Conservation (phyloP, 1,284 basidiomycete species). For the Ceratorhiza oryzae-sativae region DNA sequence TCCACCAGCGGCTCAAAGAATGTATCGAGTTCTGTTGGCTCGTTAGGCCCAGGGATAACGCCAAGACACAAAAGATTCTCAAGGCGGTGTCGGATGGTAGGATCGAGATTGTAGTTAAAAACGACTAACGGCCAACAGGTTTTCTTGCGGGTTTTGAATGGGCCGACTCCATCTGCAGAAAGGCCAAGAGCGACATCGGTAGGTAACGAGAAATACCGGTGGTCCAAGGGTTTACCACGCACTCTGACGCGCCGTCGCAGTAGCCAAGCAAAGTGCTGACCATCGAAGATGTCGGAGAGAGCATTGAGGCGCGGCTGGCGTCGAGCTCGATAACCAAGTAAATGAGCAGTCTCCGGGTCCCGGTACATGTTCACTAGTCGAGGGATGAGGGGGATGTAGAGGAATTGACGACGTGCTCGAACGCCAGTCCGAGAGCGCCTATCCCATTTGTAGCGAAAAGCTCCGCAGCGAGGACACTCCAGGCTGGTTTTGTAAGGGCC, state of each 20-base stretch:
- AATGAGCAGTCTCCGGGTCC: conserved; percentile 40
- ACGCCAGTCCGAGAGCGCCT: background rate
- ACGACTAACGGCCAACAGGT: conserved; percentile 47
- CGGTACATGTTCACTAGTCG: conserved; percentile 26
- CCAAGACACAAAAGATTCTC: conserved; percentile 40
- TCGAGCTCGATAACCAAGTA: conserved; percentile 46
- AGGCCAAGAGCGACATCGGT: conserved; percentile 50
- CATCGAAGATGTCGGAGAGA: conserved; percentile 46
- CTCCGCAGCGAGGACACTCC: conserved; percentile 38
- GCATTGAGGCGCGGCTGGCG: conserved; percentile 36
- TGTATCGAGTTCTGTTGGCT: conserved; percentile 39
- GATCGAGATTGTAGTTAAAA: conserved; percentile 43
- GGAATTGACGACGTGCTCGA: conserved; percentile 12
- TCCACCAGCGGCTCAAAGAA: conserved; percentile 41
- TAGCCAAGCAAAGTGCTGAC: conserved; percentile 23
- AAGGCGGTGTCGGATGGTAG: conserved; percentile 28
- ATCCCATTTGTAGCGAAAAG: conserved; percentile 12
- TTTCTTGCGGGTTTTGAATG: conserved; percentile 44
- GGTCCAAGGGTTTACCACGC: background rate
- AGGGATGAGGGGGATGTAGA: conserved; percentile 41
- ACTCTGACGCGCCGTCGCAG: background rate
- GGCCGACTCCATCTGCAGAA: conserved; percentile 44
- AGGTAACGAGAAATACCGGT: conserved; percentile 48
- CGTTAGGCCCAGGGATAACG: conserved; percentile 41
- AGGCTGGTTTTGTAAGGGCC: conserved; percentile 8